These are phyloP conservation scores for Lachnum nothofagi DNA, from an alignment of 2,329 filamentous ascomycete genomes.

Conservation along the genomic window DNA sequence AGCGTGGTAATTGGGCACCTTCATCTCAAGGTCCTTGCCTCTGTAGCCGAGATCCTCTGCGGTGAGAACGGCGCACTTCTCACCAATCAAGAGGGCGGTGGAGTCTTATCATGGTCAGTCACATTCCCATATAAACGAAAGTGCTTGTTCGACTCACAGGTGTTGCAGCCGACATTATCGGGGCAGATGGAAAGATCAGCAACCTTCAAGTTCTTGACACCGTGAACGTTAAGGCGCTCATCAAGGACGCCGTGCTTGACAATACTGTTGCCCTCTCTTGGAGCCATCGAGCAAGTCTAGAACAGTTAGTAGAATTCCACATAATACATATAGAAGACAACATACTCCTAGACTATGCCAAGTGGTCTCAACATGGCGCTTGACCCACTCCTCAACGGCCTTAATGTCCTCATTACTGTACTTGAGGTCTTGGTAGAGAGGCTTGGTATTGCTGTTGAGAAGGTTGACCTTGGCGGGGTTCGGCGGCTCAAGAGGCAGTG, in stretches of 20 bases:
- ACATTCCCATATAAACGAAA: neutral
- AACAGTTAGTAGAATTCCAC: neutral
- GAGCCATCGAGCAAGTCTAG: slow-evolving; percentile 42
- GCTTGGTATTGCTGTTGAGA: slow-evolving; percentile 61
- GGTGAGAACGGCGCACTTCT: slow-evolving; percentile 39
- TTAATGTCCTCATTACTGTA: slow-evolving; percentile 59
- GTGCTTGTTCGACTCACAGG: slow-evolving; percentile 25
- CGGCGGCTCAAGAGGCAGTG: slow-evolving; percentile 52
- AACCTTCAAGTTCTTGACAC: slow-evolving; percentile 38
- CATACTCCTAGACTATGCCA: slow-evolving; percentile 38
- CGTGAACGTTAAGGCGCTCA: slow-evolving; percentile 37
- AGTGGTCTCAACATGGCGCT: slow-evolving; percentile 50
- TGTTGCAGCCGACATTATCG: slow-evolving; percentile 41
- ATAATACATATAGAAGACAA: neutral
- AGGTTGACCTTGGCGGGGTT: slow-evolving; percentile 40
- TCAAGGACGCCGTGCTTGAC: slow-evolving; percentile 51
- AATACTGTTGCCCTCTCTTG: slow-evolving; percentile 59
- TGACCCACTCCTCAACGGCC: slow-evolving; percentile 46
- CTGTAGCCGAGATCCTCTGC: slow-evolving; percentile 44
- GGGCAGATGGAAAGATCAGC: slow-evolving; percentile 38
- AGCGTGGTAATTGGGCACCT: slow-evolving; percentile 57
- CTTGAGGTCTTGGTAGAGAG: slow-evolving; percentile 57
- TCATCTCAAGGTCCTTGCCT: slow-evolving; percentile 65
- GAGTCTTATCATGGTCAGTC: slow-evolving; percentile 46
- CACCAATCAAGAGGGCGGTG: slow-evolving; percentile 40